A percentile compares a stretch with the other conserved stretches of the same genome.
These are phyloP conservation scores for Daldinia vernicosa DNA, from an alignment of 495 filamentous ascomycete species.

Conservation along the genomic window DNA sequence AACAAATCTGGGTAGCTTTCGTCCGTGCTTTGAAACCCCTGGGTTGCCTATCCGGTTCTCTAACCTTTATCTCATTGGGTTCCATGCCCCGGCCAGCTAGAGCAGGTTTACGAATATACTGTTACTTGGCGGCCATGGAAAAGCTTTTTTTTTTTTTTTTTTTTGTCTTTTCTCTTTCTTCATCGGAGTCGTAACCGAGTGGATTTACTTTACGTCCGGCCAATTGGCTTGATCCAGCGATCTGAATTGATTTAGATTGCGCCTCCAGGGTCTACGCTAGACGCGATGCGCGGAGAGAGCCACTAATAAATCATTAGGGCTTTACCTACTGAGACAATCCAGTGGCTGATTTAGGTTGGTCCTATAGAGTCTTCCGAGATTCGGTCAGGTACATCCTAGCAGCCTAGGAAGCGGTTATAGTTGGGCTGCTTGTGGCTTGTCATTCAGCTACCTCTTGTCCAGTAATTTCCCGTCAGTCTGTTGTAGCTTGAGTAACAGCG, in stretches of 20 bases:
- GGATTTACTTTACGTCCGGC: neutral
- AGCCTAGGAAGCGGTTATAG: slow-evolving; percentile 13
- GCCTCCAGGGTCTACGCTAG: slow-evolving; percentile 6
- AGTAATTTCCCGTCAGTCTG: slow-evolving; percentile 4
- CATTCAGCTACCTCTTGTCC: slow-evolving; percentile 24
- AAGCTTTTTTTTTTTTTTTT: neutral
- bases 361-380: slow-evolving; percentile 14
- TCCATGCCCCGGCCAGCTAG: neutral
- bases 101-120: neutral
- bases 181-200: neutral
- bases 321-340: neutral
- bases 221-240: neutral
- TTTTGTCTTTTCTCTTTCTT: no score
- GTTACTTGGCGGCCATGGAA: slow-evolving; percentile 1
- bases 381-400: slow-evolving; percentile 25
- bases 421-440: slow-evolving; percentile 25
- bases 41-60: slow-evolving; percentile 9
- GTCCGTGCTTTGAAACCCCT: slow-evolving; percentile 6
- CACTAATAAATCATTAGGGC: neutral
- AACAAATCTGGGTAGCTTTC: slow-evolving; percentile 4
- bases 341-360: neutral
- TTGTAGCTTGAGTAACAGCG: slow-evolving; percentile 7
- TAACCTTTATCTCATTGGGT: neutral
- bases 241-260: slow-evolving; percentile 21
- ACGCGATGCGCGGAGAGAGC: neutral